Evolutionary conservation across 2,329 filamentous ascomycete species (phyloP).

Genomic region (Phaeosphaeriaceae sp.): DNA sequence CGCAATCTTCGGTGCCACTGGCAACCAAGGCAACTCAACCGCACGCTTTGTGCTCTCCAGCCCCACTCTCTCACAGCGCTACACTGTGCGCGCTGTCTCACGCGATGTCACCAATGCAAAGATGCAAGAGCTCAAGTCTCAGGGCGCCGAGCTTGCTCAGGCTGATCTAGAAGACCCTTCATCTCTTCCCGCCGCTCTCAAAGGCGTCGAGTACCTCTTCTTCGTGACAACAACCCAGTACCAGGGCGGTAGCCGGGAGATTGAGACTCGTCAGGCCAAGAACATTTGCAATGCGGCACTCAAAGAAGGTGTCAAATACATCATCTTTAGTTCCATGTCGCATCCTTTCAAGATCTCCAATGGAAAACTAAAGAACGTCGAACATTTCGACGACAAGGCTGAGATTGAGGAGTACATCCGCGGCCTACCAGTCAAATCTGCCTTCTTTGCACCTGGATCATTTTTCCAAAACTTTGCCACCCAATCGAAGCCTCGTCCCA

Average conservation of each 20-base stretch:
- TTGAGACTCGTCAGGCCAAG: constrained; percentile 37
- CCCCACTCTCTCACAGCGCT: constrained; percentile 49
- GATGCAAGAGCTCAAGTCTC: constrained; percentile 53
- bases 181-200: constrained; percentile 30
- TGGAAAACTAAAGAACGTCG: constrained; percentile 45
- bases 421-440: constrained; percentile 54
- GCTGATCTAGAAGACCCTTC: constrained; percentile 56
- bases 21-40: constrained; percentile 65
- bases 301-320: constrained; percentile 43
- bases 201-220: constrained; percentile 34
- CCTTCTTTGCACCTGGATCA: constrained; percentile 61
- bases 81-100: constrained; percentile 62
- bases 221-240: constrained; percentile 38
- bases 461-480: constrained; percentile 62
- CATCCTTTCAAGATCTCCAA: constrained; percentile 32
- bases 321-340: constrained; percentile 49
- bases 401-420: constrained; percentile 63
- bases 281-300: constrained; percentile 42
- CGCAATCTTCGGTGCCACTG: constrained; percentile 42
- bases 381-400: constrained; percentile 66
- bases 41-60: constrained; percentile 53
- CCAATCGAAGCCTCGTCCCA: constrained; percentile 12
- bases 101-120: constrained; percentile 55
- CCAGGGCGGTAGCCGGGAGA: constrained; percentile 24
- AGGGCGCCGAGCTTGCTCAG: constrained; percentile 61